Base-by-base conservation (phyloP, 148 eudicot genomes). In the Salicornia ramosissima region DNA sequence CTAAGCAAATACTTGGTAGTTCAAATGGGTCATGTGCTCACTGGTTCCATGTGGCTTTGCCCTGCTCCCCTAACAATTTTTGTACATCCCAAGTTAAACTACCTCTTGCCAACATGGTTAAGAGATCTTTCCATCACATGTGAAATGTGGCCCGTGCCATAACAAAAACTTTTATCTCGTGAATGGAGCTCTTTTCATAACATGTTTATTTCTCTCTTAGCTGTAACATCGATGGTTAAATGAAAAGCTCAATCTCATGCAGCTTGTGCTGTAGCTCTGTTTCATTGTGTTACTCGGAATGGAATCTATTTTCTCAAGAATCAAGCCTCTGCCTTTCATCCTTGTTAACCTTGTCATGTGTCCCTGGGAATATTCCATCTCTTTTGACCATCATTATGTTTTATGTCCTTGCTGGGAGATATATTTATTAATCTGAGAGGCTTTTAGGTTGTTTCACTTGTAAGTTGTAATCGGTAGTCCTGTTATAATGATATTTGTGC, bases 331-430 rank as follows among this genome's bases (percentile, higher is more conserved):
- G 25, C 25, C 26, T 33, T 60, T 60, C 22, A 33, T 9, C 45
- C 24, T 43, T 30, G 19, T 9, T 70, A 50, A 52, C 61, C 64
- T 59, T 45, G 10, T 31, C 40, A 58, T 58, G 63, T 31, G 24
- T 50, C 22, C 18, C 16, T 11, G 51, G 3, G 6, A 42, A 25
- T 10, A 5, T 25, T n/a, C n/a, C n/a, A n/a, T n/a, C n/a, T n/a
- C 26, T 42, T 21, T 2, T 13, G n/a, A 9, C 6, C 5, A 7
- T 15, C 28, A 49, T n/a, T 19, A 51, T 51, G 39, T n/a, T n/a
- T n/a, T n/a, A n/a, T 26, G 33, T 18, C 31, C 18, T 34, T 68
- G 33, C 18, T 26, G 60, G 60, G 60, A 55, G 36, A 4, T 60
- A 43, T 40, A 3, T 68, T 6, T 7, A 56, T 19, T 9, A 19